Percentiles rank a stretch among this genome's conserved stretches.
These are phyloP conservation scores for Botrytis deweyae DNA, from an alignment of 2,329 filamentous ascomycete species.

Conservation along the genomic window DNA sequence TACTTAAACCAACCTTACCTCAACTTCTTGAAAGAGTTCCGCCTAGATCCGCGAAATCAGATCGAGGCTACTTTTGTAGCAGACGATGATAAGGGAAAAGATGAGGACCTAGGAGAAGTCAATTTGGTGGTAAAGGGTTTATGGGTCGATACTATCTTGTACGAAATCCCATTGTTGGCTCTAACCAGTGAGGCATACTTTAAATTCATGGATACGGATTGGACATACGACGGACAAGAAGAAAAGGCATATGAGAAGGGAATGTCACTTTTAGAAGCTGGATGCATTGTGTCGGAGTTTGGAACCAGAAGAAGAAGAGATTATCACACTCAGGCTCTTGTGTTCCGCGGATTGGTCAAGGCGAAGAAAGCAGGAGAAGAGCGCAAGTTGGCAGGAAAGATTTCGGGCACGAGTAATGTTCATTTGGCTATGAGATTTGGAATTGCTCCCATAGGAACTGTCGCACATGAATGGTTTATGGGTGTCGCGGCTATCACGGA, in stretches of 20 bases:
- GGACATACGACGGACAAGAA: constrained; percentile 84
- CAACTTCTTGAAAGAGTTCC: constrained; percentile 77
- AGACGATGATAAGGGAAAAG: constrained; percentile 57
- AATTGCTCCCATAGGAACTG: constrained; percentile 81
- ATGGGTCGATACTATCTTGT: constrained; percentile 95
- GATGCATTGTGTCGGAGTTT: constrained; percentile 91
- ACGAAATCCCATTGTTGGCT: constrained; percentile 92
- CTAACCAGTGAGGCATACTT: constrained; percentile 96
- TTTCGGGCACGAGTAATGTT: constrained; percentile 92
- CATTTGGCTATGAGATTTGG: constrained; percentile 94
- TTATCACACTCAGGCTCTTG: constrained; percentile 91
- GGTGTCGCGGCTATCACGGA: constrained; percentile 87
- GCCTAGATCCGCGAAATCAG: constrained; percentile 77
- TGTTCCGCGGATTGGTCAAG: constrained; percentile 80
- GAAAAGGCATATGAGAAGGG: constrained; percentile 84
- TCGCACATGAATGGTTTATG: constrained; percentile 99
- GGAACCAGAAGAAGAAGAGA: constrained; percentile 85
- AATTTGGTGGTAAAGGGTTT: constrained; percentile 74
- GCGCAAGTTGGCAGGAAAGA: constrained; percentile 65
- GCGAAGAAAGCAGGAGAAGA: constrained; percentile 70
- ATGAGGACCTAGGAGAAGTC: constrained; percentile 70
- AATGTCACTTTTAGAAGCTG: constrained; percentile 70
- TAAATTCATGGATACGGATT: constrained; percentile 91
- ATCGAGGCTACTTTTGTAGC: constrained; percentile 60
- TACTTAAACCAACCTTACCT: constrained; percentile 81